These are phyloP conservation scores for Cucumis cinereus DNA, from an alignment of 306 rosid species.

Conservation along the genomic window DNA sequence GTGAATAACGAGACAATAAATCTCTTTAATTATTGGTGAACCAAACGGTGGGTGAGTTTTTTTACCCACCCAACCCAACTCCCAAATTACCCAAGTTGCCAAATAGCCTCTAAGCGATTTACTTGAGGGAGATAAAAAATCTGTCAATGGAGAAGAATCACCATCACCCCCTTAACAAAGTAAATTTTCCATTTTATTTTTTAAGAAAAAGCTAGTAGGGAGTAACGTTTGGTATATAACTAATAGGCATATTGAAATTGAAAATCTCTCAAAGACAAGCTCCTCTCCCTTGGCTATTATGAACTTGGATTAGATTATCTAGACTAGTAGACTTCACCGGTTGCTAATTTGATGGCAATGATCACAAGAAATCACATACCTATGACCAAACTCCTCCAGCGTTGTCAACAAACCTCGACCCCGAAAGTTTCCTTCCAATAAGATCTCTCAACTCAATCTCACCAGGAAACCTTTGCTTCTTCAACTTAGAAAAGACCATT, in stretches of 20 bases:
- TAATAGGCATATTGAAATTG: not conserved
- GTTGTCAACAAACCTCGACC: slow-evolving; percentile 17
- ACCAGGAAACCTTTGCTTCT: slow-evolving; percentile 71
- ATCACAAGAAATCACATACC: not conserved
- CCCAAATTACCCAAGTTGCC: too few relatives aligned
- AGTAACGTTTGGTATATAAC: not conserved
- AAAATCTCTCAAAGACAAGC: not conserved
- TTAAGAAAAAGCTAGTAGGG: not conserved
- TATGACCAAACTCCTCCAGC: slow-evolving; percentile 21
- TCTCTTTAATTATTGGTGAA: too few relatives aligned
- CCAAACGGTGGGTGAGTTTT: too few relatives aligned
- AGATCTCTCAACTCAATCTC: slow-evolving; percentile 66
- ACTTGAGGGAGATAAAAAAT: too few relatives aligned
- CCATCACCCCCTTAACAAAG: too few relatives aligned
- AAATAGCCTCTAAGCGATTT: too few relatives aligned
- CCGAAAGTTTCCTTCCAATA: slow-evolving; percentile 32
- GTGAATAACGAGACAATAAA: too few relatives aligned
- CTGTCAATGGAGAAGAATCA: too few relatives aligned
- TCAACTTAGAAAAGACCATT: slow-evolving; percentile 77
- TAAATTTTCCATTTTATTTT: too few relatives aligned
- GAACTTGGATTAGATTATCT: not conserved
- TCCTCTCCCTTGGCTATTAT: not conserved
- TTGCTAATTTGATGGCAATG: not conserved
- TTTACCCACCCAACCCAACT: too few relatives aligned
- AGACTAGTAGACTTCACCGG: not conserved